Conservation (phyloP, 768 basidiomycete genomes). For the Amanita molliuscula region DNA sequence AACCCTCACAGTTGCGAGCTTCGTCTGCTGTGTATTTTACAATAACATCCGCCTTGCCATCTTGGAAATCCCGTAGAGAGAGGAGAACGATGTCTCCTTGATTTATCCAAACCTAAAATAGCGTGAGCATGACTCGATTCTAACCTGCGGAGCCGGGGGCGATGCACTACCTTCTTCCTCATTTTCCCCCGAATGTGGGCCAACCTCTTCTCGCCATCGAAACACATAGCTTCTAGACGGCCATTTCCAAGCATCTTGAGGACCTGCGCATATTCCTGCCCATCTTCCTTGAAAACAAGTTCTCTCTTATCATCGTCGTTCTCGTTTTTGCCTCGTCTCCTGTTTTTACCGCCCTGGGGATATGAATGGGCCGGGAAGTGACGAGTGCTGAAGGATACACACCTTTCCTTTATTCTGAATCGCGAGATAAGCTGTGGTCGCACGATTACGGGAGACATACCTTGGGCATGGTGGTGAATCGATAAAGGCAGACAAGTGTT, state of each 20-base stretch:
- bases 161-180: conserved; percentile 83
- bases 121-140: conserved; percentile 1
- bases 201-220: conserved; percentile 95
- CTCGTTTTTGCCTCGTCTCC: conserved; percentile 99
- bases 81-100: conserved; percentile 94
- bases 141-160: not conserved
- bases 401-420: conserved; percentile 72
- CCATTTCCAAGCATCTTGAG: conserved; percentile 99
- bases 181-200: conserved; percentile 99
- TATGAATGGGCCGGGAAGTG: not conserved
- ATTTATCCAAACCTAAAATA: conserved; percentile 90
- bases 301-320: conserved; percentile 99
- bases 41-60: conserved; percentile 98
- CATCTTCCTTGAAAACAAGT: conserved; percentile 96
- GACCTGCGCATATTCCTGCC: conserved; percentile 98
- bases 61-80: conserved; percentile 96
- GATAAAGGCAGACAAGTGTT: not conserved
- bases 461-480: conserved; percentile 12
- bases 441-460: conserved; percentile 1
- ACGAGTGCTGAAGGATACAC: conserved; percentile 5
- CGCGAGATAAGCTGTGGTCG: not conserved
- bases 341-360: conserved; percentile 91
- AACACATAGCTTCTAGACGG: conserved; percentile 90
- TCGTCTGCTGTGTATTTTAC: conserved; percentile 99
- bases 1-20: conserved; percentile 60